These are phyloP conservation scores for Starmerella bacillaris DNA, from an alignment of 805 yeast genomes.

Conservation along the genomic window DNA sequence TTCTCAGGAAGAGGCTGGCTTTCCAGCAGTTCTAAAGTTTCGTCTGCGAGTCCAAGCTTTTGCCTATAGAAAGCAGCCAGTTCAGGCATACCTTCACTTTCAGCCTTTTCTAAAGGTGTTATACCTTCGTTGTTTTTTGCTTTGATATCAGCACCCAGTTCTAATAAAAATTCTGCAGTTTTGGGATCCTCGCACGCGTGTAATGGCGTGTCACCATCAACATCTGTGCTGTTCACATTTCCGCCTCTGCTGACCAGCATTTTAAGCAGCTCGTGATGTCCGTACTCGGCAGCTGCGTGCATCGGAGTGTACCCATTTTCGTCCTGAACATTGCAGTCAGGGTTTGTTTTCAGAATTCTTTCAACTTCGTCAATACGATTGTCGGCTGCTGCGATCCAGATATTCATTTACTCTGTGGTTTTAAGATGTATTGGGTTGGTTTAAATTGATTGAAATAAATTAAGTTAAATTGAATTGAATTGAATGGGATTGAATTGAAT, in stretches of 20 bases:
- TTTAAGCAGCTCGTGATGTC: slow-evolving; percentile 49
- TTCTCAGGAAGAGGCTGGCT: slow-evolving; percentile 19
- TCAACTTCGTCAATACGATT: slow-evolving; percentile 46
- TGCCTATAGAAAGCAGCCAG: slow-evolving; percentile 43
- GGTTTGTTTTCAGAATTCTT: slow-evolving; percentile 33
- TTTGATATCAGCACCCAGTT: slow-evolving; percentile 47
- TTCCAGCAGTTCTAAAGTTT: slow-evolving; percentile 6
- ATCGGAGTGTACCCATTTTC: slow-evolving; percentile 91
- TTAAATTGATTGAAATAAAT: no score
- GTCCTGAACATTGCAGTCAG: slow-evolving; percentile 58
- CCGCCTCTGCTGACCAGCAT: slow-evolving; percentile 48
- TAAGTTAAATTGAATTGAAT: no score
- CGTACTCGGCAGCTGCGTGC: slow-evolving; percentile 95
- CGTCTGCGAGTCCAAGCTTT: slow-evolving; percentile 23
- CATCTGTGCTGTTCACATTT: slow-evolving; percentile 62
- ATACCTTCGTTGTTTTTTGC: slow-evolving; percentile 54
- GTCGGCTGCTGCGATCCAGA: slow-evolving; percentile 94
- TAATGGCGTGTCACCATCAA: slow-evolving; percentile 88
- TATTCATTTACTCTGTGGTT: no score
- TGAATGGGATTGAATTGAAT: no score
- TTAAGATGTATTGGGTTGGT: no score
- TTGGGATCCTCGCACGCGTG: slow-evolving; percentile 67
- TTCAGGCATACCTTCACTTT: slow-evolving; percentile 68
- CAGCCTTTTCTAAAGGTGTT: slow-evolving; percentile 57
- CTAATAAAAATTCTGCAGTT: slow-evolving; percentile 50